Conservation (phyloP, 805 yeast species). For the Tetrapisispora phaffii region DNA sequence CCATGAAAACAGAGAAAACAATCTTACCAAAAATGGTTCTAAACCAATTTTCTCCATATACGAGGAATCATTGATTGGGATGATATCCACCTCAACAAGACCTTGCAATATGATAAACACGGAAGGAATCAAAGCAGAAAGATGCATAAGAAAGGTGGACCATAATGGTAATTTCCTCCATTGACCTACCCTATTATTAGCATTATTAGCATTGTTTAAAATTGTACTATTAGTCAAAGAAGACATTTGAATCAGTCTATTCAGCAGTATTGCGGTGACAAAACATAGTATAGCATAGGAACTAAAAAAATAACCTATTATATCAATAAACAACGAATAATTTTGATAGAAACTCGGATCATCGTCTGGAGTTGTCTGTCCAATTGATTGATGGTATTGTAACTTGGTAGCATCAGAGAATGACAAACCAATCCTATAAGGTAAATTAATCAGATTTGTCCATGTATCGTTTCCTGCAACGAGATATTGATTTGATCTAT, state of each 20-base stretch:
- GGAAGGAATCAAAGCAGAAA: constrained; percentile 14
- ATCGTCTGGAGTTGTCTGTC: constrained; percentile 2
- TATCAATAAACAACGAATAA: constrained; percentile 4
- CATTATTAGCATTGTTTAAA: neutral
- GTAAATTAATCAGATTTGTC: constrained; percentile 14
- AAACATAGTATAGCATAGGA: constrained; percentile 46
- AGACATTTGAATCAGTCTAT: constrained; percentile 51
- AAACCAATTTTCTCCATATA: neutral
- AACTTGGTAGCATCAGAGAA: constrained; percentile 13
- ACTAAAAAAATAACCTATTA: constrained; percentile 37
- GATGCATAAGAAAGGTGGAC: constrained; percentile 29
- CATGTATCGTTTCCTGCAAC: constrained; percentile 10
- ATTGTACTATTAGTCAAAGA: constrained; percentile 31
- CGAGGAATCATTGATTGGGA: neutral
- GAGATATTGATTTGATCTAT: constrained; percentile 14
- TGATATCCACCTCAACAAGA: neutral
- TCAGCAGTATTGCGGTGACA: constrained; percentile 47
- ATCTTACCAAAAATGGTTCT: neutral
- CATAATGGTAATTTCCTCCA: constrained; percentile 13
- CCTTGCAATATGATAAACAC: constrained; percentile 44
- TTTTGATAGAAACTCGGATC: neutral
- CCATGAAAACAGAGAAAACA: constrained; percentile 26
- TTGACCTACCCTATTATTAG: neutral
- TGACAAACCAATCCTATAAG: constrained; percentile 15
- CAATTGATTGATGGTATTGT: constrained; percentile 17